Percentiles rank a stretch among this genome's conserved stretches.
Evolutionary conservation across 73 alveolate species (phyloP).

Genomic region (Stentor coeruleus): DNA sequence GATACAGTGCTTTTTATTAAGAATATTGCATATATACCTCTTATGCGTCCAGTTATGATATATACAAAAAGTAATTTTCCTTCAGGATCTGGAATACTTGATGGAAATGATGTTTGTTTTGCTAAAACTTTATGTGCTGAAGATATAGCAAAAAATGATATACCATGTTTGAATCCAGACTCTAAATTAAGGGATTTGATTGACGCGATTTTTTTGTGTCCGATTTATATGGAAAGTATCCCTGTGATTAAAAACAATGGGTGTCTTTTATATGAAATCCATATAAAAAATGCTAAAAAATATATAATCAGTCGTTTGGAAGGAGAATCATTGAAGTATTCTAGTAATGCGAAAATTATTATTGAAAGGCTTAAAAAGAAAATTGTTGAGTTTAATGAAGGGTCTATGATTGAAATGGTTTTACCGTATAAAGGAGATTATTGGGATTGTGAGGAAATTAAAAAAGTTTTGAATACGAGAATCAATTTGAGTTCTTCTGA

Average conservation of each 20-base stretch:
- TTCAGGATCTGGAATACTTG: no score
- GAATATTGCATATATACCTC: conserved; percentile 82
- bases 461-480: background rate
- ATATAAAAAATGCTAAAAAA: background rate
- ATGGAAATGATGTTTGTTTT: no score
- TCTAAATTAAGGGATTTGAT: background rate
- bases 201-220: background rate
- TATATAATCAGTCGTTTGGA: background rate
- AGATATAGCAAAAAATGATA: background rate
- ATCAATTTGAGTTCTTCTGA: background rate
- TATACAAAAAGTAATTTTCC: conserved; percentile 54
- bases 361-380: background rate
- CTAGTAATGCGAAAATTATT: no score
- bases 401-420: background rate
- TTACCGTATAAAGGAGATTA: background rate
- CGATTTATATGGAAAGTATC: background rate
- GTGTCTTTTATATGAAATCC: background rate
- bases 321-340: background rate
- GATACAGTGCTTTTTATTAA: conserved; percentile 76
- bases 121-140: background rate
- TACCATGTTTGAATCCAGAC: background rate
- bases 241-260: background rate
- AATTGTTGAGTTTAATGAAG: background rate
- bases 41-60: conserved; percentile 53
- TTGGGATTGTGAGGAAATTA: background rate